Conservation (phyloP, 2,329 filamentous ascomycete genomes). For the Xylariaceae sp. region DNA sequence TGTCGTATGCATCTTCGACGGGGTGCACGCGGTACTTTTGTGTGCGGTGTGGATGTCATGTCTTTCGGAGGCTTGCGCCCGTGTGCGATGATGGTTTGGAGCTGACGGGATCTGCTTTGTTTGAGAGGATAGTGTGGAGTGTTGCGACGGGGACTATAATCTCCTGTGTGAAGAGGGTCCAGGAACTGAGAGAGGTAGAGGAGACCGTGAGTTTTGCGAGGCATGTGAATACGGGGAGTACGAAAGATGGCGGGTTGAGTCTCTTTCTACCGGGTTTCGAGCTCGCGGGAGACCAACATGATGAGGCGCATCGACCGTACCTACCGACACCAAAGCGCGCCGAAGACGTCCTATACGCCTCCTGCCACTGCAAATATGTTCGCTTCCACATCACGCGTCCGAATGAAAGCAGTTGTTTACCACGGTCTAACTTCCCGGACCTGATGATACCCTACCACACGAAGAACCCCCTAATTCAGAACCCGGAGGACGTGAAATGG, state of each 20-base stretch:
- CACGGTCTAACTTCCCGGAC: slow-evolving; percentile 48
- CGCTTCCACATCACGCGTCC: slow-evolving; percentile 54
- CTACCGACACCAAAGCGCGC: no score
- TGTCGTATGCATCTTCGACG: slow-evolving; percentile 10
- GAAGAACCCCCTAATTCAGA: slow-evolving; percentile 33
- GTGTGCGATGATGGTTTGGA: background rate
- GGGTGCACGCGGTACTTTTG: slow-evolving; percentile 36
- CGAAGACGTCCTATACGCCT: slow-evolving; percentile 35
- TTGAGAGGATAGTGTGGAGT: slow-evolving; percentile 26
- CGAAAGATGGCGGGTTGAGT: slow-evolving; percentile 36
- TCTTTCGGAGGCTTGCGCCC: slow-evolving; percentile 29
- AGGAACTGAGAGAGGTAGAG: background rate
- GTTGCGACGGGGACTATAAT: slow-evolving; percentile 37
- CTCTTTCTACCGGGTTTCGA: slow-evolving; percentile 28
- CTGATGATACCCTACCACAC: slow-evolving; percentile 45
- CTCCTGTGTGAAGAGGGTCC: background rate
- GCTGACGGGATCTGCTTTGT: background rate
- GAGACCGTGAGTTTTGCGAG: slow-evolving; percentile 13
- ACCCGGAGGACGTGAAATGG: slow-evolving; percentile 51
- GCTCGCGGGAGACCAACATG: background rate
- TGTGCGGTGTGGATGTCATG: slow-evolving; percentile 38
- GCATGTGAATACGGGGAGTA: slow-evolving; percentile 30
- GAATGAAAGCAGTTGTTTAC: slow-evolving; percentile 39
- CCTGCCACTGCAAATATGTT: slow-evolving; percentile 52
- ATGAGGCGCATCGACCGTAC: background rate